Percentiles rank a stretch among this genome's conserved stretches.
Evolutionary conservation across 805 yeast genomes (phyloP).

Genomic region (Cyberlindnera euphorbiae): DNA sequence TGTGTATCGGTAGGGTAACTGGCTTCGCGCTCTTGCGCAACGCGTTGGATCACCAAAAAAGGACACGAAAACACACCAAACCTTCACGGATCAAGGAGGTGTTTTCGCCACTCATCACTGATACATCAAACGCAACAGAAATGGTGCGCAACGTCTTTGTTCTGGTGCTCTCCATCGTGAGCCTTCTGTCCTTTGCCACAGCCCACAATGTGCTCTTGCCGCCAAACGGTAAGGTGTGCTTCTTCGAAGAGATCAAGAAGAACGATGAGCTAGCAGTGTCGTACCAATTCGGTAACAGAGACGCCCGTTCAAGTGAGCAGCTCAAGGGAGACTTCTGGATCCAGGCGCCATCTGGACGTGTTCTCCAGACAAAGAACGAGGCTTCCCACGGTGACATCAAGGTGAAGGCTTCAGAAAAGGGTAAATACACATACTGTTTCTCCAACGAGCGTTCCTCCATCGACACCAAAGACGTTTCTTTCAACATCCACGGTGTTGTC

Average conservation of each 20-base stretch:
- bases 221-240: slow-evolving; percentile 82
- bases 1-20: too few species aligned
- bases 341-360: slow-evolving; percentile 36
- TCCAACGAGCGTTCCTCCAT: slow-evolving; percentile 74
- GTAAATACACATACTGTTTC: slow-evolving; percentile 86
- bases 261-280: slow-evolving; percentile 85
- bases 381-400: slow-evolving; percentile 80
- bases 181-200: slow-evolving; percentile 16
- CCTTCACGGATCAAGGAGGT: too few species aligned
- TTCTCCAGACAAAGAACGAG: slow-evolving; percentile 44
- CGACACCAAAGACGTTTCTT: slow-evolving; percentile 84
- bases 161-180: slow-evolving; percentile 2
- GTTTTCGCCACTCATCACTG: too few species aligned
- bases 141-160: slow-evolving; percentile 3
- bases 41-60: too few species aligned
- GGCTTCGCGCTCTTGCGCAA: too few species aligned
- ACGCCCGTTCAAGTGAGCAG: slow-evolving; percentile 64
- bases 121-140: not conserved
- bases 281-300: slow-evolving; percentile 92
- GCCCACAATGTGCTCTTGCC: slow-evolving; percentile 85
- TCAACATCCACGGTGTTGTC: slow-evolving; percentile 90
- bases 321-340: slow-evolving; percentile 56
- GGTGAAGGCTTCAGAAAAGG: slow-evolving; percentile 58
- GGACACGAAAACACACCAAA: slow-evolving; percentile 1
- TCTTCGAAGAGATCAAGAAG: slow-evolving; percentile 73